A percentile compares a stretch with the other conserved stretches of the same genome.
Evolutionary conservation across 345 rosid species (phyloP).

Genomic region (Alliaria petiolata): DNA sequence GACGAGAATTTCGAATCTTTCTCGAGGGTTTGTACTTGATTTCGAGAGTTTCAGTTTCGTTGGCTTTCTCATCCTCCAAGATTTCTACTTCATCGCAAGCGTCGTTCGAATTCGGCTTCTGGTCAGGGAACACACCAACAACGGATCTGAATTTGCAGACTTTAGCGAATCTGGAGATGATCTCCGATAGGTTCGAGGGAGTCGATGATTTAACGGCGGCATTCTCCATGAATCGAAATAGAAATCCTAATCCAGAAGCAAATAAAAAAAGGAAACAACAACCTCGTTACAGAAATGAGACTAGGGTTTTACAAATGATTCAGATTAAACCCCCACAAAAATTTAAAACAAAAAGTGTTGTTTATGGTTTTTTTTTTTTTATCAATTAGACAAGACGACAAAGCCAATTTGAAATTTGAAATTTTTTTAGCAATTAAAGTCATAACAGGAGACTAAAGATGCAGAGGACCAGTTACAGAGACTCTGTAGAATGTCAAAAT

Average conservation of each 20-base stretch:
- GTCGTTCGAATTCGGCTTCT: conserved; percentile 14
- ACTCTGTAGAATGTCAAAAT: neutral
- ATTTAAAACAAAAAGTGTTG: neutral
- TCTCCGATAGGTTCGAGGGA: conserved; percentile 42
- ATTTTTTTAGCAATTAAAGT: neutral
- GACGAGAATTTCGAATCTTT: conserved; percentile 13
- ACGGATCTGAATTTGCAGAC: conserved; percentile 56
- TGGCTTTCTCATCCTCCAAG: conserved; percentile 21
- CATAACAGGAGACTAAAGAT: neutral
- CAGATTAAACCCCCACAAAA: neutral
- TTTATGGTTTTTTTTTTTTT: neutral
- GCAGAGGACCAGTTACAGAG: neutral
- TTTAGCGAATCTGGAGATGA: conserved; percentile 55
- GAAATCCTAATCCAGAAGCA: neutral
- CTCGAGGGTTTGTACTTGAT: conserved; percentile 10
- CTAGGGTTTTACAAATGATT: conserved; percentile 3
- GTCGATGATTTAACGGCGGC: conserved; percentile 33
- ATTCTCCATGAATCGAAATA: conserved; percentile 39
- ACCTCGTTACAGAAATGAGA: conserved; percentile 9
- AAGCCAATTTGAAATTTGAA: neutral
- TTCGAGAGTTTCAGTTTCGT: conserved; percentile 25
- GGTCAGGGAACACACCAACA: conserved; percentile 53
- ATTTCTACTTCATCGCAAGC: conserved; percentile 24
- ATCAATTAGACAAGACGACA: neutral
- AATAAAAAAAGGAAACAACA: neutral